phyloP scores from a whole-genome alignment of 805 yeast genomes.

The Blastobotrys terrestris region DNA sequence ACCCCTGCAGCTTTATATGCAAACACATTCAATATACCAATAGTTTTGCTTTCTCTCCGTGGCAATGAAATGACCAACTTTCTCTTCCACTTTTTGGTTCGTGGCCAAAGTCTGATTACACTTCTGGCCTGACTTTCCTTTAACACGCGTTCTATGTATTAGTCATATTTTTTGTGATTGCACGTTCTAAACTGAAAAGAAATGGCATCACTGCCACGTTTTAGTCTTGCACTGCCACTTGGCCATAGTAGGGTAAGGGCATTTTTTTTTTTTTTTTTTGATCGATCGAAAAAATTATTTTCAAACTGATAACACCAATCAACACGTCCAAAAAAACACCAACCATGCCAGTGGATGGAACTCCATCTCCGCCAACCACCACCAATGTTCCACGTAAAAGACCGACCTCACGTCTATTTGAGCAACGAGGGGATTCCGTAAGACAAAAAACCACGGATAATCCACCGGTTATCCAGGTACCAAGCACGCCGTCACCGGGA shows the following conservation, averaged over 20 bases:
- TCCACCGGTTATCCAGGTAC: neutral
- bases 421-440: neutral
- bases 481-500: neutral
- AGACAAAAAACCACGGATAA: neutral
- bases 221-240: neutral
- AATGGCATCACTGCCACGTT: neutral
- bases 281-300: neutral
- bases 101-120: no score
- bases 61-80: no score
- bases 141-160: no score
- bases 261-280: no score
- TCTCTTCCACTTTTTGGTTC: no score
- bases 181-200: no score
- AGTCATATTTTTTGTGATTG: no score
- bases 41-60: neutral
- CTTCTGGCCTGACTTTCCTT: no score
- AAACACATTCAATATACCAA: no score
- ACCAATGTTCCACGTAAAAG: neutral
- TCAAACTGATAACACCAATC: neutral
- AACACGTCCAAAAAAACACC: neutral
- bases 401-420: neutral
- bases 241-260: neutral
- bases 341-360: neutral
- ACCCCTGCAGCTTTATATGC: neutral
- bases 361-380: neutral